Evolutionary conservation across 2,329 filamentous ascomycete species (phyloP), one percentile per base, ranked within the genome.

Genomic region (Chaetoscypha palmicola): DNA sequence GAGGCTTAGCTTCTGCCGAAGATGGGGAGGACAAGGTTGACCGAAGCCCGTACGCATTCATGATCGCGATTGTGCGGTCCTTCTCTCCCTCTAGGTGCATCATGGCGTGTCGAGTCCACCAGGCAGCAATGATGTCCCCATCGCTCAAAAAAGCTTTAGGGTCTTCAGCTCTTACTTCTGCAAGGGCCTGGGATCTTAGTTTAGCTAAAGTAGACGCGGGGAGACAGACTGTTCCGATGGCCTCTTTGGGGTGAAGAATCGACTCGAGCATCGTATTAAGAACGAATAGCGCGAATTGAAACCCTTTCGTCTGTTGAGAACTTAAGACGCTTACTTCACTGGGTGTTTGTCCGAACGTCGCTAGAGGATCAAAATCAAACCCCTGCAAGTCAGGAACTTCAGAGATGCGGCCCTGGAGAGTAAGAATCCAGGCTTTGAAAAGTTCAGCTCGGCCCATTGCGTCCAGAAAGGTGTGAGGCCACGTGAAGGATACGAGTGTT

Each of bases 401-500:
- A n/a, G 32, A 16, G 16, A 33, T 12, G 9, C 41, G 33, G 7
- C 41, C 41, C 14, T 43, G 20, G n/a, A 43, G 12, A 5, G 19
- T 17, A 3, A 38, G 21, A 7, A 32, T 32, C 73, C 73, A 77
- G 5, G 63, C 67, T 1, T 63, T 50, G 2, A 76, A 49, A 5
- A 77, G 57, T 1, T 59, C 64, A 2, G 58, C 52, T 21, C 62
- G 62, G 3, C 69, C 72, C 50, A 71, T 62, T 2, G 62, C 68
- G 47, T 76, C 73, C 45, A 68, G 66, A 4, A 74, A 54, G 0
- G 66, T 67, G 53, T 77, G 74, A 2, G 68, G 66, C 59, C 65
- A 73, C 1, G 60, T 59, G 1, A 77, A 48, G 0, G 64, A 62
- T 1, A 77, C 59, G 0, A 77, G 54, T 0, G 74, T 77, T 0